A percentile compares a stretch with the other conserved stretches of the same genome.
Conservation (phyloP, 2,329 filamentous ascomycete genomes). For the Monosporascus sp. region DNA sequence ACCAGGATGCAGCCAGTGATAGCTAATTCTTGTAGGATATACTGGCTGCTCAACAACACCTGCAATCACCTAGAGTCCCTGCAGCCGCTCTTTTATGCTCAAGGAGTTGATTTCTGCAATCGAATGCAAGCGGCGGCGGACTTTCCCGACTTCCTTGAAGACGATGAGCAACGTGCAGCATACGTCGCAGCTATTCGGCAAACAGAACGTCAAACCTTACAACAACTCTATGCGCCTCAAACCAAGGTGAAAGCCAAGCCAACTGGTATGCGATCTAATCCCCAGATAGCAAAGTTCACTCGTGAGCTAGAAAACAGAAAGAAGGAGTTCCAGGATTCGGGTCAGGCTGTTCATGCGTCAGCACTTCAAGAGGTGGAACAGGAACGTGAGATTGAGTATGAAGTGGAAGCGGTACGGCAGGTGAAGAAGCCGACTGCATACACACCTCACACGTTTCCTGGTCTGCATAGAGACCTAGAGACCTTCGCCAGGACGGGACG, state of each 20-base stretch:
- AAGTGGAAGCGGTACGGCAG: constrained; percentile 53
- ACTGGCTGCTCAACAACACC: constrained; percentile 60
- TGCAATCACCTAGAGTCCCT: constrained; percentile 56
- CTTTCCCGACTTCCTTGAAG: constrained; percentile 35
- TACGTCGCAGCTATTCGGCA: constrained; percentile 44
- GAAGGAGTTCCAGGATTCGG: constrained; percentile 28
- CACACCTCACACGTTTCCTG: constrained; percentile 34
- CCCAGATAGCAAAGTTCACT: constrained; percentile 18
- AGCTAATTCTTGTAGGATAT: constrained; percentile 27
- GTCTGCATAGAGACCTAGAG: constrained; percentile 42
- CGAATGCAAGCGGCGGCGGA: constrained; percentile 44
- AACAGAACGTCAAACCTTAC: constrained; percentile 51
- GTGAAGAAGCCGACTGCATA: constrained; percentile 41
- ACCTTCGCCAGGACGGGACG: constrained; percentile 41
- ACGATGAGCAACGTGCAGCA: constrained; percentile 25
- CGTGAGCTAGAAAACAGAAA: constrained; percentile 29
- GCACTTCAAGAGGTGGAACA: constrained; percentile 56
- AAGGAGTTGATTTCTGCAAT: constrained; percentile 56
- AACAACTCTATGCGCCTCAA: constrained; percentile 48
- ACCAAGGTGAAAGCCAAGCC: constrained; percentile 8
- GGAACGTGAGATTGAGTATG: constrained; percentile 54
- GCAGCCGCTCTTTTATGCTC: constrained; percentile 51
- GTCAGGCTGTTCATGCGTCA: constrained; percentile 40
- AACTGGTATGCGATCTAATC: constrained; percentile 16
- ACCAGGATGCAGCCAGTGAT: background rate